Evolutionary conservation across 495 filamentous ascomycete species (phyloP).

Genomic region (Penicillium coprophilum): DNA sequence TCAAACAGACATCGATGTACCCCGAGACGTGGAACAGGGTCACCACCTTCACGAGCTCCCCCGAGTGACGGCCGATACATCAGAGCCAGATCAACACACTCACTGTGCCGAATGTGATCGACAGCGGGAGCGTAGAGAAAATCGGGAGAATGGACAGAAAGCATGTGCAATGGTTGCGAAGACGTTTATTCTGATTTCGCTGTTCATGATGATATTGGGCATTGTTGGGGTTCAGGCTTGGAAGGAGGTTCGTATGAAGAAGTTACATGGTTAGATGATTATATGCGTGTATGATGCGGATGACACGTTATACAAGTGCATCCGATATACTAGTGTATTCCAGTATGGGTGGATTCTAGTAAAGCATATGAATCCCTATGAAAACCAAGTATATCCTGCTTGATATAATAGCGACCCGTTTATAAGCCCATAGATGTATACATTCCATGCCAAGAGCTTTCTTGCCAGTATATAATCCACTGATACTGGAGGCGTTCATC

Average conservation of each 20-base stretch:
- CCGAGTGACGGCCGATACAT: neutral
- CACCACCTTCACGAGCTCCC: neutral
- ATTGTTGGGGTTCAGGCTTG: constrained; percentile 9
- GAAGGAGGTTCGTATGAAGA: constrained; percentile 2
- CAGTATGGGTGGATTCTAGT: too few relatives aligned
- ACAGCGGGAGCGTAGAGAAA: constrained; percentile 15
- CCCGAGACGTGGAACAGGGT: constrained; percentile 4
- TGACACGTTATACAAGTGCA: too few relatives aligned
- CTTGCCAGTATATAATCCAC: too few relatives aligned
- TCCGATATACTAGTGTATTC: too few relatives aligned
- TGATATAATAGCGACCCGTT: too few relatives aligned
- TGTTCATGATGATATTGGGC: constrained; percentile 20
- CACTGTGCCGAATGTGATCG: constrained; percentile 21
- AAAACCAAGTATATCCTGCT: too few relatives aligned
- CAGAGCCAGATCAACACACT: constrained; percentile 2
- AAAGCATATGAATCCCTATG: neutral
- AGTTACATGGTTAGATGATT: neutral
- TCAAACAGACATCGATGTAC: neutral
- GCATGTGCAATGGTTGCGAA: constrained; percentile 11
- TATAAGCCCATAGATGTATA: too few relatives aligned
- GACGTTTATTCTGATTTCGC: constrained; percentile 12
- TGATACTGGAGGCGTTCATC: too few relatives aligned
- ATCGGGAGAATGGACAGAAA: neutral
- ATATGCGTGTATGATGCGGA: neutral
- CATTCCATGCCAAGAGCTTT: too few relatives aligned